These are phyloP conservation scores for Paratinospora sagittata DNA, from an alignment of 164 flowering plant genomes.

Conservation along the genomic window DNA sequence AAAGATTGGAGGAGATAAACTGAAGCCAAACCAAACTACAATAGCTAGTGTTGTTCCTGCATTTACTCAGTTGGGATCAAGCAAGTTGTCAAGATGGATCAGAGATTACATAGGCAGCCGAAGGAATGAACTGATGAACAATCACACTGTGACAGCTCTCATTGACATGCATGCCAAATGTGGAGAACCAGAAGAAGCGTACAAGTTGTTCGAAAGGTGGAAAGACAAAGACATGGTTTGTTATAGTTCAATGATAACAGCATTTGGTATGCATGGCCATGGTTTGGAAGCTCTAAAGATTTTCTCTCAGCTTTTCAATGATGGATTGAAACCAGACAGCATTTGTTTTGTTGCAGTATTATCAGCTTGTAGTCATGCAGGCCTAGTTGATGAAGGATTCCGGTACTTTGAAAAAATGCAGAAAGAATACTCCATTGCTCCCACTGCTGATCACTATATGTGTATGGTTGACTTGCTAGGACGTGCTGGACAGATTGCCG, in stretches of 20 bases:
- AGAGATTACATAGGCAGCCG: slow-evolving; percentile 11
- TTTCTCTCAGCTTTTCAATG: slow-evolving; percentile 12
- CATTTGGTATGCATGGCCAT: slow-evolving; percentile 21
- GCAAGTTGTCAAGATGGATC: slow-evolving; percentile 12
- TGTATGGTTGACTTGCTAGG: slow-evolving; percentile 25
- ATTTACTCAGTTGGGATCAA: slow-evolving; percentile 18
- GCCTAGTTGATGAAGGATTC: slow-evolving; percentile 20
- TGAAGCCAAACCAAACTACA: slow-evolving; percentile 18
- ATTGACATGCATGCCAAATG: slow-evolving; percentile 25
- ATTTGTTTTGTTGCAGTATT: slow-evolving; percentile 21
- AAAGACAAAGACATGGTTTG: slow-evolving; percentile 19
- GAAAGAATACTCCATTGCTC: slow-evolving; percentile 18
- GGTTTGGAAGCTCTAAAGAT: slow-evolving; percentile 18
- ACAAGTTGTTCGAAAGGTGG: slow-evolving; percentile 15
- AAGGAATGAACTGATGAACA: slow-evolving; percentile 15
- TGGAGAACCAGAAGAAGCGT: slow-evolving; percentile 17
- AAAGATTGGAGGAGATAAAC: not conserved
- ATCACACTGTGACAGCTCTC: slow-evolving; percentile 17
- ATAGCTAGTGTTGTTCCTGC: slow-evolving; percentile 16
- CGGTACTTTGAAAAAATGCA: slow-evolving; percentile 17
- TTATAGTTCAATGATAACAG: slow-evolving; percentile 21
- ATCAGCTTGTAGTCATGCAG: slow-evolving; percentile 23
- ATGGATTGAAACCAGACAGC: slow-evolving; percentile 19
- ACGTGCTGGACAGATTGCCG: slow-evolving; percentile 16
- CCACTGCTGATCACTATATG: slow-evolving; percentile 25